Evolutionary conservation across 2,329 filamentous ascomycete species (phyloP).

Genomic region (Exophiala alcalophila): DNA sequence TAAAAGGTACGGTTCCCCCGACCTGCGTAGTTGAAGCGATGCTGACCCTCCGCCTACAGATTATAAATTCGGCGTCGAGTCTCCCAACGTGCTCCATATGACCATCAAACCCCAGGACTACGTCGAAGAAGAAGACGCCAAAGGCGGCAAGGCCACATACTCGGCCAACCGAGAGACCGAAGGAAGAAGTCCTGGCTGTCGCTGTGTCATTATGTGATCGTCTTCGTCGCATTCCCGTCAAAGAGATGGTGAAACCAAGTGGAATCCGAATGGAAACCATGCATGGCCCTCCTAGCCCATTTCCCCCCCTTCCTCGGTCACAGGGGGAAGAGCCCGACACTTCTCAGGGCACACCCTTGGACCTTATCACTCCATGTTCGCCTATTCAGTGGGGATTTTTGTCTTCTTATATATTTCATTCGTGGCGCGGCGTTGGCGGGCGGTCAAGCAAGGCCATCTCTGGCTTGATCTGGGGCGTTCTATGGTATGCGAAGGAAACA

Average conservation of each 20-base stretch:
- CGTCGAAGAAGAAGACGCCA: conserved; percentile 71
- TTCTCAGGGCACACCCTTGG: too few relatives aligned
- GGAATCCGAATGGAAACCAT: too few relatives aligned
- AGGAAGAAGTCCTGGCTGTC: conserved; percentile 59
- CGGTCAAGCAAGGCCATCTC: too few relatives aligned
- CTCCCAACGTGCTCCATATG: conserved; percentile 90
- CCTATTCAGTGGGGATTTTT: too few relatives aligned
- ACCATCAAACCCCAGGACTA: conserved; percentile 82
- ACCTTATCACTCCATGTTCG: too few relatives aligned
- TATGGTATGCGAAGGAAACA: too few relatives aligned
- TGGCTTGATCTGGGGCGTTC: too few relatives aligned
- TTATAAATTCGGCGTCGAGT: conserved; percentile 71
- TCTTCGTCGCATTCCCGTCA: conserved; percentile 1
- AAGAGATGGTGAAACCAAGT: too few relatives aligned
- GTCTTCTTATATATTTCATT: background rate
- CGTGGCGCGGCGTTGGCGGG: conserved; percentile 12
- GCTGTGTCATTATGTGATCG: conserved; percentile 62
- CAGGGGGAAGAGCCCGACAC: too few relatives aligned
- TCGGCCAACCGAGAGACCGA: conserved; percentile 53
- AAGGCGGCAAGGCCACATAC: conserved; percentile 55
- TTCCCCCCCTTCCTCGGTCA: too few relatives aligned
- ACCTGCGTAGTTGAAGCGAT: background rate
- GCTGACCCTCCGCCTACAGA: conserved; percentile 53
- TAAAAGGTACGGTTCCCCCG: conserved; percentile 73
- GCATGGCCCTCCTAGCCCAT: too few relatives aligned